Base-by-base conservation (phyloP, 1,284 basidiomycete species). In the Paramarasmius palmivorus region DNA sequence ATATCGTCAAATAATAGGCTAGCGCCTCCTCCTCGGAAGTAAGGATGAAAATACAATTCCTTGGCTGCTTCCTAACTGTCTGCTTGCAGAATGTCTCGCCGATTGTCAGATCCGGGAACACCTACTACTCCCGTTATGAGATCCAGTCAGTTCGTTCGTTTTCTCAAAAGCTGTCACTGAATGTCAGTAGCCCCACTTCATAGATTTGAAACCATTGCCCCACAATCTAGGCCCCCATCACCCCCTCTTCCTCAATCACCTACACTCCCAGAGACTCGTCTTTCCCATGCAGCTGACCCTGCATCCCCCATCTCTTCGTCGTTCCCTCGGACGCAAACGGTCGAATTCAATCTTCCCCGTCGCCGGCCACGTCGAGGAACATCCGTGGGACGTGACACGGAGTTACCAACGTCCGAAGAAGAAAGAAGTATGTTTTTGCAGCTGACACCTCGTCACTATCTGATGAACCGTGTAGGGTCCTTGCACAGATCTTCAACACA, bases 311-410 rank as follows among this genome's bases (percentile, higher is more conserved):
- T 29, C 25, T 26, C 44, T n/a, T 17, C 55, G 26, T 56, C 60
- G 59, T 72, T 71, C 39, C 70, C 68, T 44, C 77, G 78, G 2
- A 79, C 80, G 14, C 78, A 82, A 54, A 86, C 83, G 0, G 71
- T 88, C 22, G 85, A 88, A 53, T 83, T 83, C 60, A 78, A 77
- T 20, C 50, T 57, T 34, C 54, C 53, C 22, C 57, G 53, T 32
- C 56, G 59, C 10, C 48, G 59, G 26, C 41, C 44, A 15, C 12
- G 52, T 32, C 59, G 59, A 23, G 45, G 39, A 37, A 42, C 45
- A 5, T 32, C 49, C n/a, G 35, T 12, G 5, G 46, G 49, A 12
- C 20, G 32, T 29, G 42, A 38, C 34, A 22, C 36, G 1, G n/a
- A 25, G 14, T 48, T 48, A 9, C 54, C 49, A 19, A 26, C 26